A percentile compares a stretch with the other conserved stretches of the same genome.
These are phyloP conservation scores for Phaseolus lunatus DNA, from an alignment of 306 rosid genomes.

Conservation along the genomic window DNA sequence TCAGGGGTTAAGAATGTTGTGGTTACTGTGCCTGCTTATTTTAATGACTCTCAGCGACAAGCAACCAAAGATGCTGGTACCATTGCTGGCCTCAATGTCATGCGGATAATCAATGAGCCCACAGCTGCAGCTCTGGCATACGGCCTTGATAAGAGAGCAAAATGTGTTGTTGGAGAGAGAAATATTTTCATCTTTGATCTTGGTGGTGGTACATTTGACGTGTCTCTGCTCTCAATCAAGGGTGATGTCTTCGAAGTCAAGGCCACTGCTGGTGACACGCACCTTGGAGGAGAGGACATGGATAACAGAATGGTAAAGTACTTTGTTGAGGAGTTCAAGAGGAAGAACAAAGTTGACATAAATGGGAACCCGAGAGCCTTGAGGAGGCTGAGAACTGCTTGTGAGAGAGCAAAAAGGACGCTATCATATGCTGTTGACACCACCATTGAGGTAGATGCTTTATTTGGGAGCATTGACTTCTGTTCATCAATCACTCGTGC, in stretches of 20 bases:
- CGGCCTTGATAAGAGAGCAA: slow-evolving; percentile 20
- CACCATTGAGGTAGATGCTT: slow-evolving; percentile 51
- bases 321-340: slow-evolving; percentile 22
- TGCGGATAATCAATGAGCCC: slow-evolving; percentile 39
- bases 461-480: slow-evolving; percentile 16
- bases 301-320: slow-evolving; percentile 35
- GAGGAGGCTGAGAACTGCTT: slow-evolving; percentile 40
- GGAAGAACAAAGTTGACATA: slow-evolving; percentile 33
- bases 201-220: no score
- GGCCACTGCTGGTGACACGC: slow-evolving; percentile 37
- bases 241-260: slow-evolving; percentile 29
- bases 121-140: slow-evolving; percentile 45
- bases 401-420: slow-evolving; percentile 57
- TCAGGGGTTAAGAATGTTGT: slow-evolving; percentile 55
- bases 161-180: background rate
- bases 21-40: slow-evolving; percentile 55
- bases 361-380: slow-evolving; percentile 22
- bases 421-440: slow-evolving; percentile 53
- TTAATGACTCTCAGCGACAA: slow-evolving; percentile 40
- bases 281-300: slow-evolving; percentile 37
- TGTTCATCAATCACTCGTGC: slow-evolving; percentile 49
- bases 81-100: slow-evolving; percentile 40
- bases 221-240: slow-evolving; percentile 40
- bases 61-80: slow-evolving; percentile 36
- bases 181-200: slow-evolving; percentile 40